Evolutionary conservation across 1,139 yeast genomes (phyloP).

Genomic region (Zygoascus sp.): DNA sequence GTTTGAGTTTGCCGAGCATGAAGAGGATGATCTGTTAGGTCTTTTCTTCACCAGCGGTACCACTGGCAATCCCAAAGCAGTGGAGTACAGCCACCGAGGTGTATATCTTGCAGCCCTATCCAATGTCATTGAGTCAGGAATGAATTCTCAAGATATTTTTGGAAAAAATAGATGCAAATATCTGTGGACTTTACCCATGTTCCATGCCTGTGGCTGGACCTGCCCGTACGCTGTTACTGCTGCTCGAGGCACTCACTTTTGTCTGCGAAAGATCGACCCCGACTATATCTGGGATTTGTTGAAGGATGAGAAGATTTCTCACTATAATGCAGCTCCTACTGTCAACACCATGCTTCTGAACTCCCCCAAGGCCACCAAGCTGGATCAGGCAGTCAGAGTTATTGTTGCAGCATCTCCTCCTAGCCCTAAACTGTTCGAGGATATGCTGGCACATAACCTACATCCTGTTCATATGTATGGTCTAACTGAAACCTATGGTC

Average conservation of each 20-base stretch:
- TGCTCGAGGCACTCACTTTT: slow-evolving; percentile 37
- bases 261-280: slow-evolving; percentile 36
- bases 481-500: slow-evolving; percentile 48
- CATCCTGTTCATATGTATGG: slow-evolving; percentile 65
- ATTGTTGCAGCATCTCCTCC: slow-evolving; percentile 41
- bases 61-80: slow-evolving; percentile 76
- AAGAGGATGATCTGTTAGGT: slow-evolving; percentile 32
- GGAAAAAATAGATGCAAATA: slow-evolving; percentile 34
- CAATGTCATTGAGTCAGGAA: slow-evolving; percentile 33
- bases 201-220: slow-evolving; percentile 41
- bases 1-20: slow-evolving; percentile 14
- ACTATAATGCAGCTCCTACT: slow-evolving; percentile 40
- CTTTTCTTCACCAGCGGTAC: slow-evolving; percentile 66
- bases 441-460: slow-evolving; percentile 35
- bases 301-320: slow-evolving; percentile 32
- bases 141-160: slow-evolving; percentile 31
- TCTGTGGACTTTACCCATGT: slow-evolving; percentile 40
- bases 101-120: slow-evolving; percentile 35
- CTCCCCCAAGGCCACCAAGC: slow-evolving; percentile 30
- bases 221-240: slow-evolving; percentile 40
- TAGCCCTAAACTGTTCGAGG: slow-evolving; percentile 34
- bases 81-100: slow-evolving; percentile 52
- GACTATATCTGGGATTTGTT: slow-evolving; percentile 36
- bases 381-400: slow-evolving; percentile 32
- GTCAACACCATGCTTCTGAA: slow-evolving; percentile 38